These are phyloP conservation scores for Solanum sejunctum DNA, from an alignment of 257 asterid species.

Conservation along the genomic window DNA sequence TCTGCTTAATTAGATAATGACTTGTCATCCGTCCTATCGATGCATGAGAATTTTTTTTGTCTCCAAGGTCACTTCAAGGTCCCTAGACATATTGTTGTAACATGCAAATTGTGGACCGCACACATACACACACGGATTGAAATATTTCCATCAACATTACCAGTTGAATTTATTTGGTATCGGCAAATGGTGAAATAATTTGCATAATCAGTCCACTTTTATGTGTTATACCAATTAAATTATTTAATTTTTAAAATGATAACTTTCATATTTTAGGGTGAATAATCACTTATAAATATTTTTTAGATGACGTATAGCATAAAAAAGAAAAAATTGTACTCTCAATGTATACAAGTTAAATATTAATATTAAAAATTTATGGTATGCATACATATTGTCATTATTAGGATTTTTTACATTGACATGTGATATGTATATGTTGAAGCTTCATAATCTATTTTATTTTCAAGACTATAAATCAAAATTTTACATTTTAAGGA, in stretches of 20 bases:
- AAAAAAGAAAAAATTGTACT: no score
- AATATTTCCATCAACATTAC: background rate
- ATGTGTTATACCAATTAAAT: background rate
- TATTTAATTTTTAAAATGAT: background rate
- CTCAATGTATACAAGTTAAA: background rate
- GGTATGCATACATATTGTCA: no score
- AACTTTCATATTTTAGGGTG: background rate
- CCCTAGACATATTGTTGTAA: background rate
- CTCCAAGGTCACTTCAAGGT: slow-evolving; percentile 2
- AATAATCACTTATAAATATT: background rate
- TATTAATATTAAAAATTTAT: no score
- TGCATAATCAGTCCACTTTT: background rate
- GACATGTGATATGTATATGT: no score
- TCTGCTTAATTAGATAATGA: slow-evolving; percentile 20
- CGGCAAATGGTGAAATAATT: background rate
- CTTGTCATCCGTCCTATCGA: slow-evolving; percentile 9
- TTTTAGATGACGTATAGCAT: background rate
- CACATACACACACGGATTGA: background rate
- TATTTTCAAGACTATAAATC: background rate
- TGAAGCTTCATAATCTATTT: background rate
- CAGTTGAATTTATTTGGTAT: background rate
- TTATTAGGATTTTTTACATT: no score
- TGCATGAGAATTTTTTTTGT: slow-evolving; percentile 19
- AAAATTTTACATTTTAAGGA: background rate
- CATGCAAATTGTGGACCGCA: slow-evolving; percentile 1